Conservation (phyloP, 768 basidiomycete species). For the Macrolepiota albuminosa region DNA sequence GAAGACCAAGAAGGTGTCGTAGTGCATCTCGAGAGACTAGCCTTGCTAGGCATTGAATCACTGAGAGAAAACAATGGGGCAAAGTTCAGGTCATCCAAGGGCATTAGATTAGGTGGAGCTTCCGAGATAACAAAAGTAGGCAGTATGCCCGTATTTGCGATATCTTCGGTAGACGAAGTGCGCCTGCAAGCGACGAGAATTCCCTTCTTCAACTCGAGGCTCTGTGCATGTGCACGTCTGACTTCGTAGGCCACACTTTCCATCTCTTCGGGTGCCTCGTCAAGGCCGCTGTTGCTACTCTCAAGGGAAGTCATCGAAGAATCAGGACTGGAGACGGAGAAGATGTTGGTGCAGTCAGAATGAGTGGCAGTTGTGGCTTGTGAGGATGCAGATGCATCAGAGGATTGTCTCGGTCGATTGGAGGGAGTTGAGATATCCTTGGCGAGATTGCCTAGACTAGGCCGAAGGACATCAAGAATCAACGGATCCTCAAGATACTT, state of each 20-base stretch:
- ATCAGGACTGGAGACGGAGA: conserved; percentile 12
- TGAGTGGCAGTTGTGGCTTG: conserved; percentile 21
- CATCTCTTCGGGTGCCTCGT: conserved; percentile 17
- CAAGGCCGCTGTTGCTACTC: conserved; percentile 17
- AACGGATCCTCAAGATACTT: conserved; percentile 13
- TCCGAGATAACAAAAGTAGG: conserved; percentile 21
- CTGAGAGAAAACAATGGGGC: conserved; percentile 6
- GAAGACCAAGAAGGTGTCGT: conserved; percentile 14
- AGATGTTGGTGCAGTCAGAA: conserved; percentile 16
- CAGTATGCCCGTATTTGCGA: conserved; percentile 5
- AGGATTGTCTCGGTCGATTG: conserved; percentile 23
- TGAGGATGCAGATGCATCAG: conserved; percentile 28
- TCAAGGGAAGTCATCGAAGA: conserved; percentile 20
- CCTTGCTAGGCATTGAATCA: conserved; percentile 3
- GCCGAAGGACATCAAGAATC: conserved; percentile 18
- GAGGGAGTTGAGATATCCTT: conserved; percentile 7
- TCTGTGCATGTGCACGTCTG: conserved; percentile 42
- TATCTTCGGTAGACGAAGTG: conserved; percentile 11
- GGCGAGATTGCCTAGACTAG: conserved; percentile 19
- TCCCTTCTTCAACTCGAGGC: conserved; percentile 46
- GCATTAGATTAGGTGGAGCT: conserved; percentile 9
- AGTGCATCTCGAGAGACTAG: neutral
- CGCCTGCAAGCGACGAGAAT: conserved; percentile 32
- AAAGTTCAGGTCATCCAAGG: conserved; percentile 5
- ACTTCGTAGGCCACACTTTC: conserved; percentile 37